phyloP scores from a whole-genome alignment of 768 basidiomycete genomes.

The Suillus decipiens region DNA sequence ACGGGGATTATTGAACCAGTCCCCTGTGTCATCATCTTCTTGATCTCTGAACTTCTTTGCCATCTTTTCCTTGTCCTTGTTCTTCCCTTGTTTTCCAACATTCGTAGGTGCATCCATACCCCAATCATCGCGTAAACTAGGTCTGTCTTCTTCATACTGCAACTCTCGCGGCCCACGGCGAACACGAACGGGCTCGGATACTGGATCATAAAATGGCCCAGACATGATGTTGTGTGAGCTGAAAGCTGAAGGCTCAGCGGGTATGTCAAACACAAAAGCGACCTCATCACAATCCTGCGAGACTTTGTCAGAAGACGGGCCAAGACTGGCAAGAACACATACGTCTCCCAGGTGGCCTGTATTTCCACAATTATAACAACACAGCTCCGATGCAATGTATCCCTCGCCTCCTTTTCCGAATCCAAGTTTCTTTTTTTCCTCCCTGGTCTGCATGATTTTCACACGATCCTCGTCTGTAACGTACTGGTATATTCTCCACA shows the following conservation, averaged over 20 bases:
- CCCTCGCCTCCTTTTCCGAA: conserved; percentile 78
- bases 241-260: conserved; percentile 67
- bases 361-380: conserved; percentile 82
- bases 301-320: background rate
- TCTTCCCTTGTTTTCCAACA: conserved; percentile 66
- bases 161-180: conserved; percentile 42
- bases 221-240: conserved; percentile 57
- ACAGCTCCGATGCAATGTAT: conserved; percentile 70
- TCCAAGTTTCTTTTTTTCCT: conserved; percentile 46
- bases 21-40: conserved; percentile 52
- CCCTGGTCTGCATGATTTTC: conserved; percentile 45
- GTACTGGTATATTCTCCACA: conserved; percentile 82
- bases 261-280: conserved; percentile 40
- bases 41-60: conserved; percentile 50
- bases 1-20: conserved; percentile 61
- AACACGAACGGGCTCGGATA: conserved; percentile 32
- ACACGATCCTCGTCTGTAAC: conserved; percentile 54
- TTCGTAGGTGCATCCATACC: conserved; percentile 50
- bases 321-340: conserved; percentile 29
- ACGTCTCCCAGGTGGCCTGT: conserved; percentile 81
- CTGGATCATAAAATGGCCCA: conserved; percentile 65
- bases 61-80: conserved; percentile 58
- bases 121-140: conserved; percentile 43
- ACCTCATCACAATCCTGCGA: conserved; percentile 62
- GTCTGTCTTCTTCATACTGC: conserved; percentile 25